These are phyloP conservation scores for Ophiostoma pallidulum DNA, from an alignment of 2,329 filamentous ascomycete genomes.

Conservation along the genomic window DNA sequence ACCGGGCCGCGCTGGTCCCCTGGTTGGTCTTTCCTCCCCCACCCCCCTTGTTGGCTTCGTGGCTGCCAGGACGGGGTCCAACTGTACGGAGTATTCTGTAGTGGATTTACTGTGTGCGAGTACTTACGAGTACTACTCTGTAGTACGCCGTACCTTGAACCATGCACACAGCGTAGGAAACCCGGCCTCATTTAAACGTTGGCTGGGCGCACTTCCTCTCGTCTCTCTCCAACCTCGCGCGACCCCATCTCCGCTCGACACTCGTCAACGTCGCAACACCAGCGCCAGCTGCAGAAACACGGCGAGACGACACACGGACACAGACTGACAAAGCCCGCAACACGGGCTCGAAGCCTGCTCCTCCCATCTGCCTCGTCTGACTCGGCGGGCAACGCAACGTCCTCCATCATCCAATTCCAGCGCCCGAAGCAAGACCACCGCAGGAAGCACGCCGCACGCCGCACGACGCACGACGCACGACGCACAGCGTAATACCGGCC, in stretches of 20 bases:
- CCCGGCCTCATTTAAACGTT: conserved; percentile 30
- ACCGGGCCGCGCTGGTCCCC: conserved; percentile 16
- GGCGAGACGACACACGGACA: too few species aligned
- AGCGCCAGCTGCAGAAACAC: too few species aligned
- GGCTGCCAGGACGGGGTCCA: neutral
- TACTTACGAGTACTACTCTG: neutral
- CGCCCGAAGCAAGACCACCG: too few species aligned
- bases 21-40: conserved; percentile 12
- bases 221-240: conserved; percentile 3
- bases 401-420: too few species aligned
- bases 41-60: conserved; percentile 17
- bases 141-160: neutral
- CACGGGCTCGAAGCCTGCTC: too few species aligned
- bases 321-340: too few species aligned
- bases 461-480: too few species aligned
- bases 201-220: conserved; percentile 26
- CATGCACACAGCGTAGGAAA: conserved; percentile 15
- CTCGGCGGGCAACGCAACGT: too few species aligned
- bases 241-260: neutral
- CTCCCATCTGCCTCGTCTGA: too few species aligned
- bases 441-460: too few species aligned
- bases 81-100: neutral
- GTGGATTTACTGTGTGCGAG: neutral
- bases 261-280: neutral
- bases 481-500: too few species aligned